Base-by-base conservation (phyloP, 805 yeast species). In the Candida ovalis region DNA sequence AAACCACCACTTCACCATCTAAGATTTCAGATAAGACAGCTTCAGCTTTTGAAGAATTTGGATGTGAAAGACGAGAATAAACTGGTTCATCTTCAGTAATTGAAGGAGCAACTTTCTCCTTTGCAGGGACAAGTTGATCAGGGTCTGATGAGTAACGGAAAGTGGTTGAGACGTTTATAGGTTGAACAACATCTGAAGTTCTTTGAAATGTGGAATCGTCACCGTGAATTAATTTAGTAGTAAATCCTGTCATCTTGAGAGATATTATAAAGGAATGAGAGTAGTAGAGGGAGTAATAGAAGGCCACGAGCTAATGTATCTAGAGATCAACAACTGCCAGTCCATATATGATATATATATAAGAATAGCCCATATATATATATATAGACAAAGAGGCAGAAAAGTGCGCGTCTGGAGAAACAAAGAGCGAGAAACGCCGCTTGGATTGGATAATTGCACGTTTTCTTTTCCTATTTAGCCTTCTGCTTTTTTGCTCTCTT, bases 81-180 rank as follows among this genome's bases (percentile, higher is more conserved):
- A 81, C 62, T 6, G 74, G 76, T 2, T 57, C 44, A 22, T 56
- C 62, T 1, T 52, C 51, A 12, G 65, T 57, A 30, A 62, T 49
- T 8, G 51, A 50, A 13, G 49, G 56, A 15, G 43, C 33, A 30
- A 48, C 54, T 43, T 35, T 54, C 52, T 48, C 80, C 3, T 63
- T 67, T 48, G 77, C 76, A 7, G 81, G 74, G 13, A 70, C 60
- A 40, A 87, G 71, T 22, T 81, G 69, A 0, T 62, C 71, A 1
- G 91, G 89, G 52, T 86, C 77, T 2, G 72, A 63, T 25, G 77
- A 67, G 66, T 90, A 91, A 46, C 79, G 74, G 65, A 72, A 90
- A 1, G 96, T 91, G 1, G 97, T 86, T 2, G 94, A 67, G 3
- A 88, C 84, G 53, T 86, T 87, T 50, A 91, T 83, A 22, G 97